Evolutionary conservation across 2,329 filamentous ascomycete species (phyloP), one percentile per base, ranked within the genome.

Genomic region (Calonectria pseudoreteaudii): DNA sequence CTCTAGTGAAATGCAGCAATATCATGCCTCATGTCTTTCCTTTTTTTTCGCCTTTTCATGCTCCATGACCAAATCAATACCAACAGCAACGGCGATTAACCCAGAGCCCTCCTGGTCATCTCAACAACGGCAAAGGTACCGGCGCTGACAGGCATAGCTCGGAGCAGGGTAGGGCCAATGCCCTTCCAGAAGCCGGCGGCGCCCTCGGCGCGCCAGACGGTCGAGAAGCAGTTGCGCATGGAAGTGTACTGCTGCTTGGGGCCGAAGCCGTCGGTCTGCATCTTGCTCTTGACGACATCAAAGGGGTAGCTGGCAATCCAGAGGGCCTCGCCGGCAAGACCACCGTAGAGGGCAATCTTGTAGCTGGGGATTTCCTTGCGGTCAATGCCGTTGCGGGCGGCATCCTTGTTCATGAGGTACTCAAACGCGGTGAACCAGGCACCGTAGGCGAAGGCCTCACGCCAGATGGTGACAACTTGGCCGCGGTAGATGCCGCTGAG

Each of bases 221-320:
- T 92, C 73, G 88, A 90, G 85, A 98, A 97, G 87, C 95, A 97
- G 86, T 97, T 94, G 66, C 93, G 91, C 96, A 98, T 98, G 70
- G 88, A 93, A 83, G 87, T 91, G 86, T 94, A 99, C 83, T 90
- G 90, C 87, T 93, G 92, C 76, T 90, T 86, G 64, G 84, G 75
- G 6, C 94, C 95, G 83, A 98, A 97, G 0, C 94, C 96, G 86
- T 99, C 97, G 72, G 94, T 98, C 90, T 99, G 97, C 96, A 98
- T 98, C 91, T 98, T 98, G 86, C 95, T 98, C 94, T 99, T 99
- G 86, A 99, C 87, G 34, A 99, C 96, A 86, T 99, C 97, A 77
- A 99, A 94, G 28, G 97, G 97, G 86, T 99, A 99, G 82, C 95
- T 98, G 44, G 90, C 90, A 70, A 99, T 88, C 97, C 97, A 99